Evolutionary conservation across 192 early-diverging fungal species (phyloP).

Genomic region (Podila clonocystis): DNA sequence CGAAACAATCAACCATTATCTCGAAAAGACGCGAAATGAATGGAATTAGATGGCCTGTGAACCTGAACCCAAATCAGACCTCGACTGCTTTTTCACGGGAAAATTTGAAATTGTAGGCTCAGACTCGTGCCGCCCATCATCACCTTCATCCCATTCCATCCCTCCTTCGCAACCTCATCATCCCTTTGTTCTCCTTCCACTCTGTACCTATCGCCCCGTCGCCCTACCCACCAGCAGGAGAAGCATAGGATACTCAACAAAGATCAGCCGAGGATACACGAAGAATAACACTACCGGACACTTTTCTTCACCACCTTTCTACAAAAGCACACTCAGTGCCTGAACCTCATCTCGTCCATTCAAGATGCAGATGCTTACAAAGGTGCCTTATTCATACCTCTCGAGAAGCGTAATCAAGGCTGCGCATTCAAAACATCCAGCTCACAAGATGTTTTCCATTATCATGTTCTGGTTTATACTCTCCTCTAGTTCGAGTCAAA

Average conservation of each 20-base stretch:
- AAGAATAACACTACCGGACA: neutral
- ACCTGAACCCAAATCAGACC: neutral
- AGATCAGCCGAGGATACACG: neutral
- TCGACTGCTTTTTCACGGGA: constrained; percentile 2
- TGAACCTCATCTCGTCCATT: neutral
- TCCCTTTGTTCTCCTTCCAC: neutral
- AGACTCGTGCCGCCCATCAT: no score
- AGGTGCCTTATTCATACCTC: constrained; percentile 52
- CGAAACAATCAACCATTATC: no score
- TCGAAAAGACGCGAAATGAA: no score
- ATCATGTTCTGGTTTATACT: neutral
- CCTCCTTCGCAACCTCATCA: neutral
- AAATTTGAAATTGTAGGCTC: no score
- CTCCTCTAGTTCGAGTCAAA: constrained; percentile 91
- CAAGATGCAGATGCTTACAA: constrained; percentile 81
- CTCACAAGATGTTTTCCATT: neutral
- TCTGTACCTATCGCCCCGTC: neutral
- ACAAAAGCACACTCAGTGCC: neutral
- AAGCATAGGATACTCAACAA: neutral
- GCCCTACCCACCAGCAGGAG: neutral
- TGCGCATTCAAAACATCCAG: no score
- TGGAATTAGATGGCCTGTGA: no score
- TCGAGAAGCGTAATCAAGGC: neutral
- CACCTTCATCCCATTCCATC: no score
- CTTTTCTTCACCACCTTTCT: neutral